A percentile compares a stretch with the other conserved stretches of the same genome.
These are phyloP conservation scores for Vitis hybrid DNA, from an alignment of 177 flowering plant genomes.

Conservation along the genomic window DNA sequence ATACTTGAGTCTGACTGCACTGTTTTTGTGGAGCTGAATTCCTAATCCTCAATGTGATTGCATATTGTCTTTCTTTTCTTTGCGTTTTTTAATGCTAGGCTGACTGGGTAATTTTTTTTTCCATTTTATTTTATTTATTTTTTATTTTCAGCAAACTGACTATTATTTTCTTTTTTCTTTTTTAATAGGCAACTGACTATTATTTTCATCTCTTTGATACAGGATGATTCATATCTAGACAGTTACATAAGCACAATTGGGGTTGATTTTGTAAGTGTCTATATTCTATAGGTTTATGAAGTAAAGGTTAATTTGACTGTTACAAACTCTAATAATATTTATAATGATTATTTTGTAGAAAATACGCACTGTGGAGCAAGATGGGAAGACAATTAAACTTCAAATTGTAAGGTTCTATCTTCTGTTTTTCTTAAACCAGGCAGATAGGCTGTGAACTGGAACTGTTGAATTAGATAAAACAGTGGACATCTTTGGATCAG, in stretches of 20 bases:
- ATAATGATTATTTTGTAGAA: conserved; percentile 19
- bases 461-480: too few relatives aligned
- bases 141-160: too few relatives aligned
- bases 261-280: conserved; percentile 45
- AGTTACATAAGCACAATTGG: conserved; percentile 54
- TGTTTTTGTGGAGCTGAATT: too few relatives aligned
- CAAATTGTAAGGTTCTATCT: conserved; percentile 24
- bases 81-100: too few relatives aligned
- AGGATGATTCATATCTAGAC: conserved; percentile 52
- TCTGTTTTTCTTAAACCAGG: not conserved
- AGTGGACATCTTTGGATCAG: too few relatives aligned
- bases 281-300: not conserved
- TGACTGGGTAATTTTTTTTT: too few relatives aligned
- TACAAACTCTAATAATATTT: not conserved
- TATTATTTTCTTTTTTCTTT: not conserved
- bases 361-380: conserved; percentile 42
- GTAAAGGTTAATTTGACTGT: not conserved
- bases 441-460: too few relatives aligned
- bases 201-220: conserved; percentile 7
- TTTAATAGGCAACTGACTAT: not conserved
- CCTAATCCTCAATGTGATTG: too few relatives aligned
- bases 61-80: too few relatives aligned
- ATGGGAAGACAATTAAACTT: conserved; percentile 31
- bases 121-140: not conserved
- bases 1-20: too few relatives aligned